Evolutionary conservation across 495 filamentous ascomycete species (phyloP).

Genomic region (Lophium mytilinum): DNA sequence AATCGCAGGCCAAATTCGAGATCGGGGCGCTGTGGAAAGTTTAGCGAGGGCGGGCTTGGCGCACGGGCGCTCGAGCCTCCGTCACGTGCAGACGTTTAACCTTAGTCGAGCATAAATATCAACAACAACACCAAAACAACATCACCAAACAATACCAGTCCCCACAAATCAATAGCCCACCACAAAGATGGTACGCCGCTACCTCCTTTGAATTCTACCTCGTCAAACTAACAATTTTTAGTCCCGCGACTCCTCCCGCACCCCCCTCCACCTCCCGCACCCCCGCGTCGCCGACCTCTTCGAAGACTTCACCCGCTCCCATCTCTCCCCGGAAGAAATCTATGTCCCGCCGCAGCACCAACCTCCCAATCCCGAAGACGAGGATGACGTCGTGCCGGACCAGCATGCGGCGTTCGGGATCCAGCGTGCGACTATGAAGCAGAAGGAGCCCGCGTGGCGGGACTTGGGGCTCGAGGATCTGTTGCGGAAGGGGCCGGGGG

Average conservation of each 20-base stretch:
- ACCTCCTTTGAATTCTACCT: not conserved
- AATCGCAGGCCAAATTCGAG: too few relatives aligned
- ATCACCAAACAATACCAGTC: too few relatives aligned
- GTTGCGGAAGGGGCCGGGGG: slow-evolving; percentile 50
- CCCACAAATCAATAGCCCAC: too few relatives aligned
- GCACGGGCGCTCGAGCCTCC: too few relatives aligned
- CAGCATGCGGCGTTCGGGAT: slow-evolving; percentile 98
- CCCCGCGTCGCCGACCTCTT: slow-evolving; percentile 81
- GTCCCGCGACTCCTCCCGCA: slow-evolving; percentile 85
- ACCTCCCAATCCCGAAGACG: slow-evolving; percentile 92
- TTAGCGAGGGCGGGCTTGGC: too few relatives aligned
- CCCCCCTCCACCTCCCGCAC: slow-evolving; percentile 78
- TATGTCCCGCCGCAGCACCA: slow-evolving; percentile 84
- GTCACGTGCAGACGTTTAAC: too few relatives aligned
- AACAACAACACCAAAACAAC: too few relatives aligned
- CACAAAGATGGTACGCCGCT: not conserved
- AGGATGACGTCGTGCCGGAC: slow-evolving; percentile 93
- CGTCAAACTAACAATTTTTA: slow-evolving; percentile 31
- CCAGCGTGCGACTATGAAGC: slow-evolving; percentile 63
- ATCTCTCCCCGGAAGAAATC: slow-evolving; percentile 51
- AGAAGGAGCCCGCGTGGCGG: slow-evolving; percentile 69
- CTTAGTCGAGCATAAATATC: too few relatives aligned
- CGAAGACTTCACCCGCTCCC: slow-evolving; percentile 48
- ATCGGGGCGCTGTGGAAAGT: too few relatives aligned
- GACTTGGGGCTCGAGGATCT: slow-evolving; percentile 72